These are phyloP conservation scores for Rosellinia necatrix DNA, from an alignment of 2,329 filamentous ascomycete genomes.

Conservation along the genomic window DNA sequence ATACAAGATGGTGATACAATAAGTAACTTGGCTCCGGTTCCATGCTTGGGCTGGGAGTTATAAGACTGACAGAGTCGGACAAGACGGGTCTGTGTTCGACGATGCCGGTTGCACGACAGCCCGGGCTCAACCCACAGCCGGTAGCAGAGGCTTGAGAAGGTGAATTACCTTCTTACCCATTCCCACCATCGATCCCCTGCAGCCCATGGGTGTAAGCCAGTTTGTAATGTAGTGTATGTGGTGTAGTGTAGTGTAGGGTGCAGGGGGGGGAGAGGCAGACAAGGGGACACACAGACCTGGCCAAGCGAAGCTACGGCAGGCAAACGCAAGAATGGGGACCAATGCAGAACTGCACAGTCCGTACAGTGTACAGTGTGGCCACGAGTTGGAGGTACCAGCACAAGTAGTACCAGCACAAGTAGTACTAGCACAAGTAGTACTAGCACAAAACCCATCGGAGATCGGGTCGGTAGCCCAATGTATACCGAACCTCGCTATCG, in stretches of 20 bases:
- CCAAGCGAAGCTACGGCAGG: conserved; percentile 13
- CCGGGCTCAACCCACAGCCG: background rate
- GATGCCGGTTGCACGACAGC: background rate
- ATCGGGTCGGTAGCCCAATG: no score
- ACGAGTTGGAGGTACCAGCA: no score
- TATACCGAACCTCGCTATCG: no score
- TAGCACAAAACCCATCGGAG: no score
- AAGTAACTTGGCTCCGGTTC: conserved; percentile 6
- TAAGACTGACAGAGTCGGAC: background rate
- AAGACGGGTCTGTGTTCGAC: background rate
- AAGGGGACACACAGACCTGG: conserved; percentile 6
- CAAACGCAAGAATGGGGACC: no score
- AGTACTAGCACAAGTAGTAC: no score
- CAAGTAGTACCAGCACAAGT: no score
- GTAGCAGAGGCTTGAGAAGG: conserved; percentile 6
- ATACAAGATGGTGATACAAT: conserved; percentile 8
- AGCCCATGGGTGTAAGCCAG: conserved; percentile 4
- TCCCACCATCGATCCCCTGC: conserved; percentile 3
- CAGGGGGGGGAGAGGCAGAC: background rate
- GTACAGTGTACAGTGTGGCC: no score
- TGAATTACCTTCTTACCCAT: background rate
- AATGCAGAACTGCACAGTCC: no score
- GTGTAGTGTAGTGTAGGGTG: background rate
- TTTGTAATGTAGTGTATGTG: no score
- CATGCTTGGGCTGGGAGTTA: conserved; percentile 11